These are phyloP conservation scores for Naganishia antarctica DNA, from an alignment of 768 basidiomycete species.

Conservation along the genomic window DNA sequence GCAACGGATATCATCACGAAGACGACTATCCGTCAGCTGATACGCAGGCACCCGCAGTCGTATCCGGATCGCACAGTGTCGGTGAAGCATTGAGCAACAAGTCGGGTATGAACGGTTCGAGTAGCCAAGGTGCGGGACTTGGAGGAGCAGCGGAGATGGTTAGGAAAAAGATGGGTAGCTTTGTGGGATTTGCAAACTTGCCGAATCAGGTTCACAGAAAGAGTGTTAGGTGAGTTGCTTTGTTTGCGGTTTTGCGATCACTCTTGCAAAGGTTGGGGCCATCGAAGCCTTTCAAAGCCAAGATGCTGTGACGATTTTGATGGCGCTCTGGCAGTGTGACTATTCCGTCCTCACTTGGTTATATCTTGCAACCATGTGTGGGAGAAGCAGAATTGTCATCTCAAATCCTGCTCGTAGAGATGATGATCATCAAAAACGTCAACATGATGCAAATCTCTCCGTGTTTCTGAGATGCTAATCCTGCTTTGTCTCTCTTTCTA, in stretches of 20 bases:
- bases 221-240: constrained; percentile 75
- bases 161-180: constrained; percentile 47
- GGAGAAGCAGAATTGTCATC: no score
- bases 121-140: not conserved
- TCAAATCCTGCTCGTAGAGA: no score
- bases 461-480: no score
- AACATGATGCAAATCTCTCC: no score
- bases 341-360: no score
- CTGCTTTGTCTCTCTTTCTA: constrained; percentile 17
- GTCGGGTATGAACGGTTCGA: not conserved
- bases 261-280: no score
- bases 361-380: no score
- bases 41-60: not conserved
- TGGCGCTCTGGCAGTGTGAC: no score
- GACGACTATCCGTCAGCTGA: constrained; percentile 4
- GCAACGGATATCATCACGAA: constrained; percentile 1
- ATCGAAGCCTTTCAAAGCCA: no score
- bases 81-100: constrained; percentile 4
- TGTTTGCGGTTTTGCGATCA: not conserved
- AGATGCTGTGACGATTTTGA: no score
- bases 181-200: constrained; percentile 71
- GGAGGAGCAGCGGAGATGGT: constrained; percentile 24
- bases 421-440: no score
- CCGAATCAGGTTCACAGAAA: constrained; percentile 99
- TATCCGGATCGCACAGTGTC: constrained; percentile 1